Evolutionary conservation across 306 rosid species (phyloP).

Genomic region (Vigna hirtella): DNA sequence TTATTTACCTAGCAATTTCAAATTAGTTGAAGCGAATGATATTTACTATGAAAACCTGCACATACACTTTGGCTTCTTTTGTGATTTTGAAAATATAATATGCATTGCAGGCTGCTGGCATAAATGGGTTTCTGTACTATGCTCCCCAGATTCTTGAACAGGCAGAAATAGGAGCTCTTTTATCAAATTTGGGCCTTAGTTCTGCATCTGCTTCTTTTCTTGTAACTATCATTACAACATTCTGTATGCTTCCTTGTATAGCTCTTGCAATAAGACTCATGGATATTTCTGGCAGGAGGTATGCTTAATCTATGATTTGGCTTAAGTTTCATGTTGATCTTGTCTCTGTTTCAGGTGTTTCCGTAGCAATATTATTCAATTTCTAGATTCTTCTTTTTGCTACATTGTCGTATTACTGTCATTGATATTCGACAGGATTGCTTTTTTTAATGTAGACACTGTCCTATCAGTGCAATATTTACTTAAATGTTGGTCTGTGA

Average conservation of each 20-base stretch:
- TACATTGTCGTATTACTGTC: constrained; percentile 1
- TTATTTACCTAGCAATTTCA: constrained; percentile 19
- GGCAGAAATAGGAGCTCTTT: constrained; percentile 61
- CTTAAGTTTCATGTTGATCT: constrained; percentile 6
- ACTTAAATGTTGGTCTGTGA: neutral
- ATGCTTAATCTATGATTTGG: constrained; percentile 30
- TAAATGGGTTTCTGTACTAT: constrained; percentile 76
- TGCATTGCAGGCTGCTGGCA: constrained; percentile 68
- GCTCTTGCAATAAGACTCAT: constrained; percentile 67
- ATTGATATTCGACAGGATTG: neutral
- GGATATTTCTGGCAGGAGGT: constrained; percentile 86
- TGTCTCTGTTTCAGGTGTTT: constrained; percentile 15
- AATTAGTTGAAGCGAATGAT: constrained; percentile 21
- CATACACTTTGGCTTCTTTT: constrained; percentile 2
- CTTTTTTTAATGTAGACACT: neutral
- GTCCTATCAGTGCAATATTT: neutral
- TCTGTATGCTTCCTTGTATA: constrained; percentile 85
- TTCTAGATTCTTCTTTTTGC: neutral
- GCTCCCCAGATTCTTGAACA: constrained; percentile 75
- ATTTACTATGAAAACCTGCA: constrained; percentile 13
- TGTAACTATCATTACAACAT: constrained; percentile 58
- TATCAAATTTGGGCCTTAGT: constrained; percentile 63
- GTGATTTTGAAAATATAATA: constrained; percentile 30
- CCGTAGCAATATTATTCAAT: constrained; percentile 6
- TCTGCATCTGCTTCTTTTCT: constrained; percentile 66